These are phyloP conservation scores for Penicillium sp. DNA, from an alignment of 2,329 filamentous ascomycete species.

Conservation along the genomic window DNA sequence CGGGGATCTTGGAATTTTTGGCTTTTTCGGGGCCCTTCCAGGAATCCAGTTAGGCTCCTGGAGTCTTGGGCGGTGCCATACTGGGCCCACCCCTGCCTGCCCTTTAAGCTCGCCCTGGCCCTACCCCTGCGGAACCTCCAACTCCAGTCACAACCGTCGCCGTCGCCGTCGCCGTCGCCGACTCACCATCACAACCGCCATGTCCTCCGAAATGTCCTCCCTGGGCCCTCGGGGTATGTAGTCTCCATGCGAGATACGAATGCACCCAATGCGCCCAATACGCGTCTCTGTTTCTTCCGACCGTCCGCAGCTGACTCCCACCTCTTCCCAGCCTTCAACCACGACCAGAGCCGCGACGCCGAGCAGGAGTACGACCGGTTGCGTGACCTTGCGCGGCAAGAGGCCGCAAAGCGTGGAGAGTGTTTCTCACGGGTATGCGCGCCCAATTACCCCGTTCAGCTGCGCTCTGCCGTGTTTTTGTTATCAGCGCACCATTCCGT, in stretches of 20 bases:
- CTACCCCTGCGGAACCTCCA: conserved; percentile 1
- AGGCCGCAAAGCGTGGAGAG: conserved; percentile 74
- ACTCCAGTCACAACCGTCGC: neutral
- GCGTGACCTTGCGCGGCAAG: conserved; percentile 76
- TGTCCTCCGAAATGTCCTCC: conserved; percentile 48
- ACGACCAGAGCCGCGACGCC: conserved; percentile 64
- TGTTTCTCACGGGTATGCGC: conserved; percentile 70
- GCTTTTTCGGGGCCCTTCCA: conserved; percentile 19
- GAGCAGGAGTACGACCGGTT: conserved; percentile 93
- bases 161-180: neutral
- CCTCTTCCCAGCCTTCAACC: conserved; percentile 68
- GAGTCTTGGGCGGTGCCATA: conserved; percentile 5
- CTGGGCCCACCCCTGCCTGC: neutral
- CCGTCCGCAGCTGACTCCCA: neutral
- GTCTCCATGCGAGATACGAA: conserved; percentile 10
- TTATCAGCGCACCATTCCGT: conserved; percentile 5
- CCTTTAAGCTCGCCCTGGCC: neutral
- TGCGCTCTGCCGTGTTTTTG: no score
- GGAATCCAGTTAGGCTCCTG: no score
- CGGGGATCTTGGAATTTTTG: conserved; percentile 12
- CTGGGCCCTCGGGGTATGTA: conserved; percentile 42
- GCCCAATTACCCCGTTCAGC: neutral
- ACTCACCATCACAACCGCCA: conserved; percentile 19
- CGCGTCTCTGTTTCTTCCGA: neutral
- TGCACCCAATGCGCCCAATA: neutral